phyloP scores from a whole-genome alignment of 1,139 yeast genomes.

The Yamadazyma triangularis region DNA sequence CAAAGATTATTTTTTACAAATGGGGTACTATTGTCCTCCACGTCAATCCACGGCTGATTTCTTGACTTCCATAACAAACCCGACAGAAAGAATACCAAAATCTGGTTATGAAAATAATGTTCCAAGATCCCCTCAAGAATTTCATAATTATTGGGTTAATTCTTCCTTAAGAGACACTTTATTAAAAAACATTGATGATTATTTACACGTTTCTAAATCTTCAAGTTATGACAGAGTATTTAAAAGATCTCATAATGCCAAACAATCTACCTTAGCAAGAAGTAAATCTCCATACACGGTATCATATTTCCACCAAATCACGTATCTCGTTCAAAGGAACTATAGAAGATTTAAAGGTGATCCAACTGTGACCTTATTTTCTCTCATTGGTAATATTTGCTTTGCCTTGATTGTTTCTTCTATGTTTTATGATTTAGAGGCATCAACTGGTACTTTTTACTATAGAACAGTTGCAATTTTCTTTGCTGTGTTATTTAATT shows the following conservation, averaged over 20 bases:
- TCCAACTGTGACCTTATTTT: conserved; percentile 24
- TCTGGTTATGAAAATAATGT: conserved; percentile 42
- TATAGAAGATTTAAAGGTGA: conserved; percentile 24
- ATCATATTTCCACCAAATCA: conserved; percentile 30
- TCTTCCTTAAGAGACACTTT: conserved; percentile 17
- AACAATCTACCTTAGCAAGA: conserved; percentile 22
- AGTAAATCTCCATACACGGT: conserved; percentile 30
- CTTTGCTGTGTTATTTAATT: conserved; percentile 53
- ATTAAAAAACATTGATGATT: conserved; percentile 15
- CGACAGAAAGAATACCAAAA: conserved; percentile 55
- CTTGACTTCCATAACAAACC: conserved; percentile 73
- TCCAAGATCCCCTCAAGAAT: conserved; percentile 23
- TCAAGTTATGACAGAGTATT: conserved; percentile 19
- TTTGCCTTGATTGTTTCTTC: conserved; percentile 41
- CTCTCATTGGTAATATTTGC: conserved; percentile 22
- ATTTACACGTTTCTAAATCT: conserved; percentile 8
- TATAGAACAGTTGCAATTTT: conserved; percentile 55
- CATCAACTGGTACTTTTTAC: conserved; percentile 48
- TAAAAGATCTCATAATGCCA: conserved; percentile 31
- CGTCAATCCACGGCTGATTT: conserved; percentile 85
- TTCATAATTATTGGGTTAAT: conserved; percentile 20
- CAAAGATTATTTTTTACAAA: conserved; percentile 36
- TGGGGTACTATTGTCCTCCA: conserved; percentile 59
- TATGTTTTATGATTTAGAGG: conserved; percentile 47
- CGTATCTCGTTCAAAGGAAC: conserved; percentile 23